Evolutionary conservation across 1,139 yeast genomes (phyloP).

Genomic region (Magnusiomyces ingens): DNA sequence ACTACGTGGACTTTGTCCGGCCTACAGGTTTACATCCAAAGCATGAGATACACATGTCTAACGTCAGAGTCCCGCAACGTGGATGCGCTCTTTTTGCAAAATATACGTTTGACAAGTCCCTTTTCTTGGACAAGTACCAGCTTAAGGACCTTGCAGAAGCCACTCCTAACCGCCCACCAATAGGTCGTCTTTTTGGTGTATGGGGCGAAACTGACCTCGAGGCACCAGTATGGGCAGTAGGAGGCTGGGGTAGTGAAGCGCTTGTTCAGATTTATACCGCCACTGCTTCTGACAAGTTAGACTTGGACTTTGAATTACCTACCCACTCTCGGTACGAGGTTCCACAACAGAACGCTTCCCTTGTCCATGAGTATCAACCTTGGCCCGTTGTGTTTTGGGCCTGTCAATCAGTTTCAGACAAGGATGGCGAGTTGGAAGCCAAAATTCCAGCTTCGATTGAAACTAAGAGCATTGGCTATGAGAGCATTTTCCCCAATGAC

Average conservation of each 20-base stretch:
- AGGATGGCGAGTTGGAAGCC: slow-evolving; percentile 8
- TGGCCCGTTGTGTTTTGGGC: slow-evolving; percentile 45
- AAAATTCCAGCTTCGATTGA: slow-evolving; percentile 34
- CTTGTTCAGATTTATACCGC: slow-evolving; percentile 34
- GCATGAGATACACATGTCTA: slow-evolving; percentile 20
- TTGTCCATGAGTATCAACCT: slow-evolving; percentile 24
- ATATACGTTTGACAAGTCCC: slow-evolving; percentile 33
- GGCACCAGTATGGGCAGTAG: slow-evolving; percentile 43
- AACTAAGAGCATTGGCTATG: slow-evolving; percentile 36
- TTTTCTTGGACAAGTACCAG: slow-evolving; percentile 39
- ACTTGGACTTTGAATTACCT: slow-evolving; percentile 35
- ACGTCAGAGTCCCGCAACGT: slow-evolving; percentile 19
- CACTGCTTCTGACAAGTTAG: slow-evolving; percentile 12
- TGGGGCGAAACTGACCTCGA: slow-evolving; percentile 43
- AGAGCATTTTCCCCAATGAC: slow-evolving; percentile 40
- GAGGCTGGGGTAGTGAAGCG: slow-evolving; percentile 42
- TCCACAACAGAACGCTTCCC: slow-evolving; percentile 30
- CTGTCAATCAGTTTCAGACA: slow-evolving; percentile 34
- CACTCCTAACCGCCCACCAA: slow-evolving; percentile 28
- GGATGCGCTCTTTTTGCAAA: slow-evolving; percentile 37
- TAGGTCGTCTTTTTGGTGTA: slow-evolving; percentile 32
- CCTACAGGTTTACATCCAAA: slow-evolving; percentile 46
- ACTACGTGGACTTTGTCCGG: slow-evolving; percentile 26
- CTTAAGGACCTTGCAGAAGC: slow-evolving; percentile 31
- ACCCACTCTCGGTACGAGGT: slow-evolving; percentile 45